phyloP scores from a whole-genome alignment of 1,284 basidiomycete genomes.

The Grifola frondosa region DNA sequence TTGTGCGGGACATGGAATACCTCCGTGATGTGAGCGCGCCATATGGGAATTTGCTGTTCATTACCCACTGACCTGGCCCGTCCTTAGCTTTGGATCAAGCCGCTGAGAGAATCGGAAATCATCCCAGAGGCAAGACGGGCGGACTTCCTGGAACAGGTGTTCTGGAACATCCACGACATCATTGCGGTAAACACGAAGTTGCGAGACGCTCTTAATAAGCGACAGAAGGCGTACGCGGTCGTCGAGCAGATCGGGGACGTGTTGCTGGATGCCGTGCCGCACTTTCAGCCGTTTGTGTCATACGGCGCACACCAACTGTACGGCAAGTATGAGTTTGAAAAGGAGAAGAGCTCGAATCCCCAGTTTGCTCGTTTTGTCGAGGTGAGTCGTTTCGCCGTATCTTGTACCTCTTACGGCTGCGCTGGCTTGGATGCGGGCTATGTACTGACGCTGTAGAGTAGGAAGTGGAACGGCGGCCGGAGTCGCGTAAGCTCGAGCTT shows the following conservation, averaged over 20 bases:
- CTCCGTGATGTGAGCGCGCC: conserved; percentile 78
- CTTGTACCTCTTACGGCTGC: neutral
- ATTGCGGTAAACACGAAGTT: conserved; percentile 88
- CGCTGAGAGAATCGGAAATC: conserved; percentile 74
- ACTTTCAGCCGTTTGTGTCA: conserved; percentile 90
- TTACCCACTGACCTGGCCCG: neutral
- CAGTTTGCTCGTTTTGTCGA: conserved; percentile 98
- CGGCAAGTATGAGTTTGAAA: conserved; percentile 99
- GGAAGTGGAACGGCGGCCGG: conserved; percentile 89
- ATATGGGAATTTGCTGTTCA: no score
- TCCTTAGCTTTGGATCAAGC: conserved; percentile 84
- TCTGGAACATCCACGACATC: conserved; percentile 98
- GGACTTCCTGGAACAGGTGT: conserved; percentile 92
- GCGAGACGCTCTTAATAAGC: conserved; percentile 90
- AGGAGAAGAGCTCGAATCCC: conserved; percentile 92
- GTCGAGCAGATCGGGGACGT: conserved; percentile 94
- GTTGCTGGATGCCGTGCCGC: conserved; percentile 83
- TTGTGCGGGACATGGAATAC: conserved; percentile 97
- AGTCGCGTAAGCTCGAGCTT: conserved; percentile 94
- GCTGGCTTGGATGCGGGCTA: neutral
- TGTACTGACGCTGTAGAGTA: conserved; percentile 32
- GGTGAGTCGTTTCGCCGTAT: conserved; percentile 43
- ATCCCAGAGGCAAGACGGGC: conserved; percentile 78
- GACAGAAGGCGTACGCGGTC: conserved; percentile 92
- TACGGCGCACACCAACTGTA: conserved; percentile 98